These are phyloP conservation scores for Chenopodium suecicum DNA, from an alignment of 148 eudicot species.

Conservation along the genomic window DNA sequence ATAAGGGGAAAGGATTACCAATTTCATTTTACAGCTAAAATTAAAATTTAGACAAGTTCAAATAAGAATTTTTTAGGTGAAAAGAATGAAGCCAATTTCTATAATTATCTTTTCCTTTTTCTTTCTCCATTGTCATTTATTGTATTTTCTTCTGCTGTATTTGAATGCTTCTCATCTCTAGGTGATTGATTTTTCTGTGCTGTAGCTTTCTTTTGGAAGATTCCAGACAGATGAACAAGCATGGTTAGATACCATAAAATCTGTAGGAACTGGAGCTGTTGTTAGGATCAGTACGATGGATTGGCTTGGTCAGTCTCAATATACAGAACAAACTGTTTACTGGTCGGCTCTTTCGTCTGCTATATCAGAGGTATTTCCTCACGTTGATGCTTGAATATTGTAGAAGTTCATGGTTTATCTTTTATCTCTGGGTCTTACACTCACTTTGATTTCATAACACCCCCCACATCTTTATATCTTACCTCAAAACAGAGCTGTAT, in stretches of 20 bases:
- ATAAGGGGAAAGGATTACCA: no score
- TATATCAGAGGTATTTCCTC: slow-evolving; percentile 62
- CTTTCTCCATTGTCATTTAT: not conserved
- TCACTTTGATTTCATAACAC: not conserved
- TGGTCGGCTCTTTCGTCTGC: slow-evolving; percentile 90
- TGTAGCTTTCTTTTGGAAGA: slow-evolving; percentile 69
- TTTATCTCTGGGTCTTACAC: not conserved
- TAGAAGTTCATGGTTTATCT: not conserved
- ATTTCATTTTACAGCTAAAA: no score
- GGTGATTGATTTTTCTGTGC: not conserved
- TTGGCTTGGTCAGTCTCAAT: slow-evolving; percentile 94
- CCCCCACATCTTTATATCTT: not conserved
- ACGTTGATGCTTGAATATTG: not conserved
- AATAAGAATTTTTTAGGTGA: no score
- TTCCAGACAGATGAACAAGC: slow-evolving; percentile 90
- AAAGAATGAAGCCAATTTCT: no score
- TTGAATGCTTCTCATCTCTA: not conserved
- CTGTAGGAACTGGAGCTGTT: slow-evolving; percentile 60
- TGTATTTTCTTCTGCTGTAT: not conserved
- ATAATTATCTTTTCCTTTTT: not conserved
- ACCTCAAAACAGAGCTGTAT: not conserved
- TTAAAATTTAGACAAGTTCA: no score
- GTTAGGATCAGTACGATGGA: slow-evolving; percentile 88
- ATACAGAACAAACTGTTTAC: slow-evolving; percentile 47
- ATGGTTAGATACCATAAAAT: slow-evolving; percentile 81